Conservation (phyloP, 192 early-diverging fungal genomes). For the Linnemannia elongata region DNA sequence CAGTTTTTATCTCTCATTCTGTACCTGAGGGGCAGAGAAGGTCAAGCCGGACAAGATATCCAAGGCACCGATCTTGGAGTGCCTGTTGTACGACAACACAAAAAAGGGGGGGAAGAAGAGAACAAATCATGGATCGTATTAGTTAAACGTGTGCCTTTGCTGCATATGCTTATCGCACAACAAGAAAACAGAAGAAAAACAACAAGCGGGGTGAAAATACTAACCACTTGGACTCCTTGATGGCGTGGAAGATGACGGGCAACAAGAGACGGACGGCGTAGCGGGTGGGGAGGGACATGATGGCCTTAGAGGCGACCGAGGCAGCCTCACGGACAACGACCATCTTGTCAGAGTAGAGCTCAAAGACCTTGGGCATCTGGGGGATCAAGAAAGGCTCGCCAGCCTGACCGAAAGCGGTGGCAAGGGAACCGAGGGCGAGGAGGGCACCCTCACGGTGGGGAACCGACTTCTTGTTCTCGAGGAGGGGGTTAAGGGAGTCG, state of each 20-base stretch:
- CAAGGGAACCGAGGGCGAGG: constrained; percentile 70
- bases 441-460: constrained; percentile 74
- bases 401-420: constrained; percentile 66
- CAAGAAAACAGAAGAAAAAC: constrained; percentile 54
- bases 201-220: constrained; percentile 5
- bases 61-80: constrained; percentile 73
- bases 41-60: constrained; percentile 61
- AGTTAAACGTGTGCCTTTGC: background rate
- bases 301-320: constrained; percentile 58
- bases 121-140: background rate
- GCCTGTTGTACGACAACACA: constrained; percentile 60
- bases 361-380: constrained; percentile 73
- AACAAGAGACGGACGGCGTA: constrained; percentile 59
- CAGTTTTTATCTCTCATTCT: background rate
- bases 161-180: background rate
- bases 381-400: constrained; percentile 78
- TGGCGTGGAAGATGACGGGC: constrained; percentile 71
- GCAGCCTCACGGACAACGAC: constrained; percentile 61
- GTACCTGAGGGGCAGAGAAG: constrained; percentile 59
- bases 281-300: constrained; percentile 59
- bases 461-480: constrained; percentile 78
- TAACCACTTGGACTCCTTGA: constrained; percentile 57
- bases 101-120: background rate
- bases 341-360: constrained; percentile 72
- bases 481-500: constrained; percentile 67